Evolutionary conservation across 2,329 filamentous ascomycete species (phyloP).

Genomic region (Claviceps fusiformis): DNA sequence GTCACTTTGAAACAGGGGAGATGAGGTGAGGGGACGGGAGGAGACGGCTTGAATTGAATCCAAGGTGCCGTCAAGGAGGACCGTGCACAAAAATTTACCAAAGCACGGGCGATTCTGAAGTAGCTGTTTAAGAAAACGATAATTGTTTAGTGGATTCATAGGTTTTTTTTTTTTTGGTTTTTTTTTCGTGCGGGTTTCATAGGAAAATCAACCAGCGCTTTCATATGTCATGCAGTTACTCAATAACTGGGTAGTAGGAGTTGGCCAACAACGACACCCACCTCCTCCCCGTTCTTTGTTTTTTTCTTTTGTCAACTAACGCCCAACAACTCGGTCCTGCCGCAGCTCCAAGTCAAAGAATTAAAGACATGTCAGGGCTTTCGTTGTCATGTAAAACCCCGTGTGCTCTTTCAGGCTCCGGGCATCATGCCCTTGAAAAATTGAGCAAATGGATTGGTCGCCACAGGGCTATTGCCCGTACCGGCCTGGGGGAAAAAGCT

Average conservation of each 20-base stretch:
- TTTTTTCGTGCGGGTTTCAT: no score
- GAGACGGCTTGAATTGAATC: no score
- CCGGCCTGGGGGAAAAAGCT: background rate
- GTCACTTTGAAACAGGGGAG: no score
- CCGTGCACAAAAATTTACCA: background rate
- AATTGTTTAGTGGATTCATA: background rate
- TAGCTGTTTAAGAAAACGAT: background rate
- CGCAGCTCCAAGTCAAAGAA: background rate
- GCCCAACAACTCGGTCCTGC: background rate
- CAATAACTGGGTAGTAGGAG: background rate
- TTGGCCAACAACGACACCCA: no score
- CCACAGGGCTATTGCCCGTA: background rate
- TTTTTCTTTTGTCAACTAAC: no score
- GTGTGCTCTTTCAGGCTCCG: background rate
- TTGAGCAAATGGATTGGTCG: background rate
- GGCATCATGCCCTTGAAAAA: background rate
- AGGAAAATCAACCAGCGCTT: no score
- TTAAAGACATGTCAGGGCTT: background rate
- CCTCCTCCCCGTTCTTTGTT: no score
- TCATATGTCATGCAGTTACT: background rate
- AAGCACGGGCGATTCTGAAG: background rate
- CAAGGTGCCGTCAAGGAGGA: background rate
- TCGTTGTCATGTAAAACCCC: background rate
- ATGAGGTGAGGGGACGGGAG: no score
- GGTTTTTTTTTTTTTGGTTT: background rate